A percentile compares a stretch with the other conserved stretches of the same genome.
These are phyloP conservation scores for Candida anutae DNA, from an alignment of 1,139 yeast species.

Conservation along the genomic window DNA sequence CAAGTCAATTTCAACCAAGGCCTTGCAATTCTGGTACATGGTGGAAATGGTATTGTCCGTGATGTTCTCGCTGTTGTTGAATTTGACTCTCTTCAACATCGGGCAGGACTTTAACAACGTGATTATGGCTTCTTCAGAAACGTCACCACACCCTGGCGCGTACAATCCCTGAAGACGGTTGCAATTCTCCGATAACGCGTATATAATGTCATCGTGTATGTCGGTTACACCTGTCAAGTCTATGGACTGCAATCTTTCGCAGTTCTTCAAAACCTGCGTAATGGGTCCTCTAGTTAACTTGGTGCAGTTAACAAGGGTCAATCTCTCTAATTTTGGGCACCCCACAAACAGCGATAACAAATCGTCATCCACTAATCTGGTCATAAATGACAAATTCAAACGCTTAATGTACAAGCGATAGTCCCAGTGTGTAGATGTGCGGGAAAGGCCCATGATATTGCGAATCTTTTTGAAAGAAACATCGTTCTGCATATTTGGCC, in stretches of 20 bases:
- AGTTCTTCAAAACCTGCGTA: conserved; percentile 51
- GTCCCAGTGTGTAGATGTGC: conserved; percentile 52
- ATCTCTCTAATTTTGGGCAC: conserved; percentile 73
- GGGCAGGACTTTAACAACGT: conserved; percentile 58
- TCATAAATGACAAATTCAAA: conserved; percentile 70
- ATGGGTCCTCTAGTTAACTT: conserved; percentile 57
- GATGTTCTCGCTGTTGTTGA: conserved; percentile 63
- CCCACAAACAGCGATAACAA: conserved; percentile 49
- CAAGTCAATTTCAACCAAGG: conserved; percentile 83
- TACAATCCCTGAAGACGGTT: conserved; percentile 80
- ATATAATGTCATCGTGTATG: conserved; percentile 58
- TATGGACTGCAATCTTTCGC: conserved; percentile 71
- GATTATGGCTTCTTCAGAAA: conserved; percentile 61
- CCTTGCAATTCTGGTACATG: conserved; percentile 63
- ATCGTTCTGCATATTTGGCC: conserved; percentile 69
- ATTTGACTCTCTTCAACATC: conserved; percentile 72
- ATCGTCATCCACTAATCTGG: conserved; percentile 58
- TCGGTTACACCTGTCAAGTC: conserved; percentile 83
- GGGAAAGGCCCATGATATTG: conserved; percentile 45
- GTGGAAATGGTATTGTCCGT: conserved; percentile 60
- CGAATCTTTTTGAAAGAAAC: conserved; percentile 43
- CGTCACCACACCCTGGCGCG: conserved; percentile 73
- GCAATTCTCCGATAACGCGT: conserved; percentile 66
- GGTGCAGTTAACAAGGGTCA: conserved; percentile 77
- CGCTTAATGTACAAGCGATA: conserved; percentile 73